Conservation (phyloP, 2,329 filamentous ascomycete genomes). For the Arthroderma sp. region DNA sequence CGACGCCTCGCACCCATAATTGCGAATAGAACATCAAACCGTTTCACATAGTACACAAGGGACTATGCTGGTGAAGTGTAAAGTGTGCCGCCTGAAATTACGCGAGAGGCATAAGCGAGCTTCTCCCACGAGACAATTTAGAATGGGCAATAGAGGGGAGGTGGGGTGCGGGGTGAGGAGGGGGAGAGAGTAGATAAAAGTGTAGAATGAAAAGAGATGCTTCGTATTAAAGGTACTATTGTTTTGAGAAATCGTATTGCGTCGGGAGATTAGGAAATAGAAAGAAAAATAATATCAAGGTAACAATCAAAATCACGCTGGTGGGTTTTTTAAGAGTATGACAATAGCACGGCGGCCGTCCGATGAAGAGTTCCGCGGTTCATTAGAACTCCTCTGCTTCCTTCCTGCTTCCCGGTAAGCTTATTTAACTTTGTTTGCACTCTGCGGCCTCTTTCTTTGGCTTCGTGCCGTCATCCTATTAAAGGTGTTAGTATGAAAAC, state of each 20-base stretch:
- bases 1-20: no score
- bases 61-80: no score
- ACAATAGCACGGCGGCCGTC: no score
- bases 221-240: constrained; percentile 4
- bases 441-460: constrained; percentile 89
- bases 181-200: constrained; percentile 4
- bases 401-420: neutral
- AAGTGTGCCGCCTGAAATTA: no score
- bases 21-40: no score
- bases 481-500: neutral
- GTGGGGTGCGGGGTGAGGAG: constrained; percentile 11
- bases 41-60: no score
- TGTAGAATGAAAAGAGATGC: constrained; percentile 8
- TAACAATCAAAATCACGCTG: no score
- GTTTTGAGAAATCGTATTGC: neutral
- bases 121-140: no score
- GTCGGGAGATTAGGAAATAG: neutral
- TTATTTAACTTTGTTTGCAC: constrained; percentile 79
- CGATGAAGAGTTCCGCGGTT: no score
- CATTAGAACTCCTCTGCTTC: no score
- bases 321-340: no score
- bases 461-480: constrained; percentile 74
- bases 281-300: neutral
- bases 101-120: no score
- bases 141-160: neutral